A percentile compares a stretch with the other conserved stretches of the same genome.
Conservation (phyloP, 352 stramenopile genomes). For the Phytopythium mirpurense region DNA sequence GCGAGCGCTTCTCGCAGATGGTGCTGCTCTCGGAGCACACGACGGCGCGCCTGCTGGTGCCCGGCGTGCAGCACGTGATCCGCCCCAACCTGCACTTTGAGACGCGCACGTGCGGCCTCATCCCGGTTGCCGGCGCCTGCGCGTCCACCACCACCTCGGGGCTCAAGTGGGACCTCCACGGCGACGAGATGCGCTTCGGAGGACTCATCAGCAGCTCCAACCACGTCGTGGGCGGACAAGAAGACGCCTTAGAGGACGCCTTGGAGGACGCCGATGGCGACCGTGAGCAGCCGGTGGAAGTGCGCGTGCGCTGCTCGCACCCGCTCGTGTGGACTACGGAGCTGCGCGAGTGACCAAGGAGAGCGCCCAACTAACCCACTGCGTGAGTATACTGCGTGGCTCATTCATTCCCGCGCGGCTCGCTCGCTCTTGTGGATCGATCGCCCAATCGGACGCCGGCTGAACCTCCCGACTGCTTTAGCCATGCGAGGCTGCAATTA, state of each 20-base stretch:
- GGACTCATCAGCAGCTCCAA: constrained; percentile 86
- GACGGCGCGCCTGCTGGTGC: constrained; percentile 75
- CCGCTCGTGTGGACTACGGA: constrained; percentile 89
- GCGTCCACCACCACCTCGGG: constrained; percentile 79
- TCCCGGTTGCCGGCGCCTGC: constrained; percentile 87
- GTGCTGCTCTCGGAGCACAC: constrained; percentile 90
- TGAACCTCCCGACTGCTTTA: no score
- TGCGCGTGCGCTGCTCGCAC: constrained; percentile 67
- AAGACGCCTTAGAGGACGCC: neutral
- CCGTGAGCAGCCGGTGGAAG: constrained; percentile 18
- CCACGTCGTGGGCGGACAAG: constrained; percentile 21
- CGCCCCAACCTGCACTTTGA: constrained; percentile 88
- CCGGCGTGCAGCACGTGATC: constrained; percentile 55
- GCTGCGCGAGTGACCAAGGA: constrained; percentile 16
- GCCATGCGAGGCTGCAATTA: neutral
- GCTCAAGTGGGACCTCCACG: constrained; percentile 86
- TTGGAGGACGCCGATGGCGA: constrained; percentile 14
- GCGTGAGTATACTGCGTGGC: neutral
- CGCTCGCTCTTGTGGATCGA: no score
- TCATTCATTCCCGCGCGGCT: neutral
- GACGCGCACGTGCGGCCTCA: constrained; percentile 91
- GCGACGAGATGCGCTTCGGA: constrained; percentile 68
- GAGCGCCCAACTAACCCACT: neutral
- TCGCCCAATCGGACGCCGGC: no score
- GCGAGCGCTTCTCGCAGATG: constrained; percentile 71